Evolutionary conservation across 306 rosid genomes (phyloP), one percentile per base, ranked within the genome.

Genomic region (Albizia julibrissin): DNA sequence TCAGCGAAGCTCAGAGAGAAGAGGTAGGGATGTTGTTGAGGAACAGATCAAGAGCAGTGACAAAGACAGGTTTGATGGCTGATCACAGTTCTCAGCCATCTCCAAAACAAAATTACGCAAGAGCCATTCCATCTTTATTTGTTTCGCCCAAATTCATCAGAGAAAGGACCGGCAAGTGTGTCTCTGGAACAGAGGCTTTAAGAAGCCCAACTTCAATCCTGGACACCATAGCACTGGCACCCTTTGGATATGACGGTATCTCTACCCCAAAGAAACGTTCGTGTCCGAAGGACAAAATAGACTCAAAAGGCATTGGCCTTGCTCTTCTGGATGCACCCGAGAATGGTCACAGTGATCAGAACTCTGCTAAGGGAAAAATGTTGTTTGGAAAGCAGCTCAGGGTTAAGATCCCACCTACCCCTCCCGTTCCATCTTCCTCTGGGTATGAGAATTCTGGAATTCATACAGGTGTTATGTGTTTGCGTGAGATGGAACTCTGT

Each of bases 201-300:
- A 72, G 83, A 26, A 93, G 97, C 73, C 98, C 99, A 52, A 91
- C 97, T 69, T 95, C 96, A 47, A 86, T 89, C 44, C 92, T 95
- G 56, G 97, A 93, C 85, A 80, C 87, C 24, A 86, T 64, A 75
- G 86, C 89, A 16, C 79, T 89, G 44, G 78, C 82, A 24, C 87
- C 88, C 24, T 76, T 84, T 33, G 85, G 86, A 61, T 43, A 29
- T 33, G 84, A 85, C 52, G 87, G 9, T n/a, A n/a, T 42, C 74
- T 71, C 77, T 42, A 42, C 87, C 19, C 79, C 79, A 75, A 89
- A 77, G 80, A 92, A 84, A 82, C 87, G 50, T 69, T 77, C 83
- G 10, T 6, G 2, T 6, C 2, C 3, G 40, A 12, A 31, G 40
- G 69, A 29, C 42, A 64, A 29, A 31, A 22, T 84, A 1, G 86